phyloP scores from a whole-genome alignment of 305 asterid species.

The Fraxinus velutina region DNA sequence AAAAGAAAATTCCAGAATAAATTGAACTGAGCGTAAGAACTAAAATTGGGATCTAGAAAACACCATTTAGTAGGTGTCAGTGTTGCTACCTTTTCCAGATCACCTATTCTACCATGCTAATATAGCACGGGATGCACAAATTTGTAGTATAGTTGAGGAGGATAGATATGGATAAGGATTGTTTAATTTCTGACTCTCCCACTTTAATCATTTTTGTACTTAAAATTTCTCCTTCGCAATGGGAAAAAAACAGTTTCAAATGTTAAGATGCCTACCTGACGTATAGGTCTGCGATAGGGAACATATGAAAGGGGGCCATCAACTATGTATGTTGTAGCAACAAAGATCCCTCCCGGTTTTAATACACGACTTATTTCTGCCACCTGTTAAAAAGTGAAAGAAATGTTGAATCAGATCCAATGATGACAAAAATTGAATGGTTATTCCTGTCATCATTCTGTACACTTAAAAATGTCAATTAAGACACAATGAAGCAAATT shows the following conservation, averaged over 20 bases:
- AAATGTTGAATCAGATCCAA: slow-evolving; percentile 4
- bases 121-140: neutral
- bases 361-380: slow-evolving; percentile 85
- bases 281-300: slow-evolving; percentile 53
- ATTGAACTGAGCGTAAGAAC: neutral
- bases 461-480: neutral
- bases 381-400: slow-evolving; percentile 40
- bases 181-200: neutral
- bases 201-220: neutral
- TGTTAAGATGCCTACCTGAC: slow-evolving; percentile 40
- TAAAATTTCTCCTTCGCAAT: neutral
- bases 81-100: neutral
- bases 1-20: neutral
- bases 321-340: slow-evolving; percentile 69
- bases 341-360: slow-evolving; percentile 78
- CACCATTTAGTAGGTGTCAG: neutral
- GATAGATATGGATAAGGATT: neutral
- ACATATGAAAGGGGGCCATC: slow-evolving; percentile 54
- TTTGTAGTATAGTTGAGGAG: neutral
- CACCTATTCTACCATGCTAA: neutral
- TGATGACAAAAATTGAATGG: neutral
- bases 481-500: neutral
- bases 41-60: neutral
- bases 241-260: neutral
- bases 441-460: neutral